Base-by-base conservation (phyloP, 768 basidiomycete species). In the Tephrocybe rancida region DNA sequence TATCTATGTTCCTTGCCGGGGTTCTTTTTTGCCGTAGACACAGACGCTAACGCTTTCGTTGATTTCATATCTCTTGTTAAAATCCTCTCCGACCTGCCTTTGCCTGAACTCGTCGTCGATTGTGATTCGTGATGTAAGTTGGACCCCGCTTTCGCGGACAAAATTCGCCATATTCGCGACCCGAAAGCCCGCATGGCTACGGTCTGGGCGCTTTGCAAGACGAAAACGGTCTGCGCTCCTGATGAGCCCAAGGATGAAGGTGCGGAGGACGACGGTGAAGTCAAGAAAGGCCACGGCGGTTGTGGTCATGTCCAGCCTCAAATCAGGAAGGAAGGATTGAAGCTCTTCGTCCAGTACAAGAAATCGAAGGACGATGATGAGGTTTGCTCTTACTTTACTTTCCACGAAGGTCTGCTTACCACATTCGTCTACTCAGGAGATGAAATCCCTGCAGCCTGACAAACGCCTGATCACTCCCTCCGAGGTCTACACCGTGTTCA, bases 301-400 rank as follows among this genome's bases (percentile, higher is more conserved):
- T 98, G 97, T 70, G 97, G 97, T 39, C 92, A 95, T 64, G 70
- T 80, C 24, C 97, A 99, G 69, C 97, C 97, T 0, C 75, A 80
- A 47, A 83, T 98, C 62, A 76, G 97, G 57, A 98, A 95, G 74
- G 97, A 99, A 68, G 97, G 93, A 10, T 70, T 98, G 55, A 98
- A 98, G 73, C 78, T 98, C 24, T 95, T 95, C 64, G 83, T 94
- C 21, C 92, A 96, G 57, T 95, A 95, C 78, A 98, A 97, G 75
- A 88, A 90, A 63, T 73, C 85, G n/a, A 94, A 92, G 69, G 94
- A 96, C 59, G 92, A 96, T 50, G 94, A 94, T 54, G 97, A 98
- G 79, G 92, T 92, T 68, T 60, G 86, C 82, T 44, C n/a, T 56
- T 32, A 50, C 18, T 51, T 25, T 13, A 52, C 45, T 24, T 44